Evolutionary conservation across 495 filamentous ascomycete genomes (phyloP).

Genomic region (Penicillium herquei): DNA sequence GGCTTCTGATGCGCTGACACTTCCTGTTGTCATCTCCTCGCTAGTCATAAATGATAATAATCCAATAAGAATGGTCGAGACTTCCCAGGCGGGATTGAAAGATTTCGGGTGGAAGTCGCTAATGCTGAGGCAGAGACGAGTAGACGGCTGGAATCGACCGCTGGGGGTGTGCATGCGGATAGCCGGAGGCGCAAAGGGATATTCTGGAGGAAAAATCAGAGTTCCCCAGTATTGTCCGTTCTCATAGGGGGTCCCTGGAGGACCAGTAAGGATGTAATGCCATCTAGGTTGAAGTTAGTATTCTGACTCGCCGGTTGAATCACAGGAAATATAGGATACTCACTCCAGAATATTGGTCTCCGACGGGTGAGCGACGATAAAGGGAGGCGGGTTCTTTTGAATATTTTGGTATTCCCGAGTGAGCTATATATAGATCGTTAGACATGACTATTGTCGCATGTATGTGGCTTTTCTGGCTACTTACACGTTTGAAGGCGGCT

Average conservation of each 20-base stretch:
- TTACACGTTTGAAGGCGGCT: conserved; percentile 79
- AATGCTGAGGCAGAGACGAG: conserved; percentile 90
- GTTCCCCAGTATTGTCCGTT: conserved; percentile 98
- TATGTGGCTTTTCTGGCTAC: conserved; percentile 26
- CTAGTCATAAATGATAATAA: conserved; percentile 96
- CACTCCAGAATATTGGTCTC: conserved; percentile 94
- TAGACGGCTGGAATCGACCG: conserved; percentile 90
- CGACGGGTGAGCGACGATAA: conserved; percentile 90
- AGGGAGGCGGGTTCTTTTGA: conserved; percentile 86
- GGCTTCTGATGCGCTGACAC: conserved; percentile 71
- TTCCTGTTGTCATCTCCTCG: conserved; percentile 98
- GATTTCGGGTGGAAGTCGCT: conserved; percentile 96
- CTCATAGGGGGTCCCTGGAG: conserved; percentile 91
- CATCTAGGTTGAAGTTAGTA: conserved; percentile 55
- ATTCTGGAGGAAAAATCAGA: conserved; percentile 90
- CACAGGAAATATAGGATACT: conserved; percentile 16
- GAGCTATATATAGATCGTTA: conserved; percentile 54
- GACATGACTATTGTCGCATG: not conserved
- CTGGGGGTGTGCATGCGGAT: conserved; percentile 99
- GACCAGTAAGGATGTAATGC: conserved; percentile 97
- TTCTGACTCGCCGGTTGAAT: not conserved
- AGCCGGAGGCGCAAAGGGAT: conserved; percentile 94
- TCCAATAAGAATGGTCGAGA: conserved; percentile 92
- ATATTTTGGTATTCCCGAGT: conserved; percentile 93
- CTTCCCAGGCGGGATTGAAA: conserved; percentile 99